Conservation (phyloP, 192 early-diverging fungal genomes). For the Gryganskiella cystojenkinii region DNA sequence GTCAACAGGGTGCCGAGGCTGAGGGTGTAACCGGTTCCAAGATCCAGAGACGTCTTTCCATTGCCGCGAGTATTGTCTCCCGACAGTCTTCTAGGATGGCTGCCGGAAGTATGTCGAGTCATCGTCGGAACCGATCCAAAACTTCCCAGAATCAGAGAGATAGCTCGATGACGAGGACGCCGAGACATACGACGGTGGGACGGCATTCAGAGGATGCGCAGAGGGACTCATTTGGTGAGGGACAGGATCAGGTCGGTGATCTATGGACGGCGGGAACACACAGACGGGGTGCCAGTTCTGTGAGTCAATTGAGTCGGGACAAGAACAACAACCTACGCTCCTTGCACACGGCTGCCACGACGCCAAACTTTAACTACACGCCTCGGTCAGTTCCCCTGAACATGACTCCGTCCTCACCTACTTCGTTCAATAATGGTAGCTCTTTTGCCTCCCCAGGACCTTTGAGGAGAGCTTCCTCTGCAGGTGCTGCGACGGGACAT, state of each 20-base stretch:
- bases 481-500: neutral
- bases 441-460: neutral
- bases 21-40: slow-evolving; percentile 52
- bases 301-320: slow-evolving; percentile 19
- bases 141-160: neutral
- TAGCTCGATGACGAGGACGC: neutral
- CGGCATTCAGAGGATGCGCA: slow-evolving; percentile 14
- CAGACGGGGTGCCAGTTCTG: slow-evolving; percentile 29
- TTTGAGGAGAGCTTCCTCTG: slow-evolving; percentile 14
- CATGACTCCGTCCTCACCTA: slow-evolving; percentile 7
- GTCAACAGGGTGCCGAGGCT: slow-evolving; percentile 44
- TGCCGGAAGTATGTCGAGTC: slow-evolving; percentile 19
- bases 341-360: neutral
- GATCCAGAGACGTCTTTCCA: slow-evolving; percentile 46
- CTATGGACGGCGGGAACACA: slow-evolving; percentile 7
- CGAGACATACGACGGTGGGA: neutral
- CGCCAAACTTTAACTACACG: neutral
- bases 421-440: neutral
- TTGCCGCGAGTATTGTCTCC: slow-evolving; percentile 52
- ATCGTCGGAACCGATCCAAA: slow-evolving; percentile 10
- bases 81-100: slow-evolving; percentile 24
- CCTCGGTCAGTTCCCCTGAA: slow-evolving; percentile 27
- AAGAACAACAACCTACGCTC: neutral
- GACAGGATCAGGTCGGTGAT: slow-evolving; percentile 14
- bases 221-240: slow-evolving; percentile 17